phyloP scores from a whole-genome alignment of 139 green algal genomes.

The Tetradesmus obliquus region DNA sequence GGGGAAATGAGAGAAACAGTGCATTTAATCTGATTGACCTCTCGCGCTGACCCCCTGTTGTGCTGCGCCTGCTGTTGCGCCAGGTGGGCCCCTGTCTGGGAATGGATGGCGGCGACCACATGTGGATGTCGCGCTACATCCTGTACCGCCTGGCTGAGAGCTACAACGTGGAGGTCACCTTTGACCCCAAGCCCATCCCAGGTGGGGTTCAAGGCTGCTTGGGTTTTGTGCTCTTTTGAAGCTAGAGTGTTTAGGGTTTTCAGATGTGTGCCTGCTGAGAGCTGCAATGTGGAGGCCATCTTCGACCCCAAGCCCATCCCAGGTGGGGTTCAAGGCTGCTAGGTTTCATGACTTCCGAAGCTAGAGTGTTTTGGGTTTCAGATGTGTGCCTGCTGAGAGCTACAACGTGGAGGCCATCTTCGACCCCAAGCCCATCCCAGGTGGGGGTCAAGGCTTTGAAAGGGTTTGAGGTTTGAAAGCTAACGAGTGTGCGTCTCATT shows the following conservation, averaged over 20 bases:
- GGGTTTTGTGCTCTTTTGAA: background rate
- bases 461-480: too few relatives aligned
- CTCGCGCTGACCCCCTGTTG: too few relatives aligned
- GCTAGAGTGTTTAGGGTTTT: background rate
- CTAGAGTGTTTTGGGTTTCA: background rate
- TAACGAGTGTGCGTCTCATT: too few relatives aligned
- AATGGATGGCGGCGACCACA: constrained; percentile 92
- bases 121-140: constrained; percentile 98
- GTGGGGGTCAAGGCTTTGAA: background rate
- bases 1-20: too few relatives aligned
- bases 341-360: too few relatives aligned
- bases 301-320: constrained; percentile 98
- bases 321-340: too few relatives aligned
- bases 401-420: constrained; percentile 93
- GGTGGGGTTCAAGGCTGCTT: background rate
- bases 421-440: constrained; percentile 97
- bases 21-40: too few relatives aligned
- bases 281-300: constrained; percentile 91
- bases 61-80: background rate
- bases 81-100: constrained; percentile 93
- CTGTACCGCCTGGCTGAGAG: constrained; percentile 92
- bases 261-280: constrained; percentile 70
- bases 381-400: constrained; percentile 84
- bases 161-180: constrained; percentile 91
- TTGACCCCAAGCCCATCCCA: constrained; percentile 97